A percentile compares a stretch with the other conserved stretches of the same genome.
Conservation (phyloP, 768 basidiomycete genomes). For the Lactifluus piperatus region DNA sequence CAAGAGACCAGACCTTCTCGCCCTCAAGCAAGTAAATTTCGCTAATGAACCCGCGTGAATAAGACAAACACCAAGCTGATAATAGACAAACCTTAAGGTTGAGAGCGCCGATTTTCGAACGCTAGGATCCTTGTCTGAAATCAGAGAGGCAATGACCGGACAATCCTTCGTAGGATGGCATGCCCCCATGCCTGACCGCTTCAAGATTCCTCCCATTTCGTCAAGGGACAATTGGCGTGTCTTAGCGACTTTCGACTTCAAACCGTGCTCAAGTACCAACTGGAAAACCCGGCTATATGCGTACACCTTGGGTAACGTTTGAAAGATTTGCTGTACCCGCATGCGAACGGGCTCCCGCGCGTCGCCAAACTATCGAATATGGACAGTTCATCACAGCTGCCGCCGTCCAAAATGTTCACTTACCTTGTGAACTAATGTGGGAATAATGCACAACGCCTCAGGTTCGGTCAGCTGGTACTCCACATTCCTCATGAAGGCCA, state of each 20-base stretch:
- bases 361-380: constrained; percentile 71
- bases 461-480: constrained; percentile 76
- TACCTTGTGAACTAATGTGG: constrained; percentile 86
- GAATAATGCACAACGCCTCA: constrained; percentile 83
- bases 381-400: neutral
- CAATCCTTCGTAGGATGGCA: constrained; percentile 80
- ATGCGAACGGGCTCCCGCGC: constrained; percentile 72
- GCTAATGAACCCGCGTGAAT: constrained; percentile 31
- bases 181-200: constrained; percentile 71
- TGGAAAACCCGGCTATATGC: constrained; percentile 90
- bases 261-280: constrained; percentile 77
- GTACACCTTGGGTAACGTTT: constrained; percentile 80
- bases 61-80: constrained; percentile 5
- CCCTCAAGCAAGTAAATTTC: constrained; percentile 78
- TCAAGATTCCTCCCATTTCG: constrained; percentile 68
- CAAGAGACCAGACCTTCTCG: constrained; percentile 75
- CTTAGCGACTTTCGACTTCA: constrained; percentile 86
- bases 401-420: constrained; percentile 25
- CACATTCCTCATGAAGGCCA: constrained; percentile 63
- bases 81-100: constrained; percentile 58
- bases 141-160: constrained; percentile 64
- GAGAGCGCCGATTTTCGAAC: constrained; percentile 84
- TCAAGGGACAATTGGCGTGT: constrained; percentile 83
- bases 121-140: constrained; percentile 82
- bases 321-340: constrained; percentile 79